A percentile compares a stretch with the other conserved stretches of the same genome.
Evolutionary conservation across 2,329 filamentous ascomycete species (phyloP).

Genomic region (Diplodia corticola): DNA sequence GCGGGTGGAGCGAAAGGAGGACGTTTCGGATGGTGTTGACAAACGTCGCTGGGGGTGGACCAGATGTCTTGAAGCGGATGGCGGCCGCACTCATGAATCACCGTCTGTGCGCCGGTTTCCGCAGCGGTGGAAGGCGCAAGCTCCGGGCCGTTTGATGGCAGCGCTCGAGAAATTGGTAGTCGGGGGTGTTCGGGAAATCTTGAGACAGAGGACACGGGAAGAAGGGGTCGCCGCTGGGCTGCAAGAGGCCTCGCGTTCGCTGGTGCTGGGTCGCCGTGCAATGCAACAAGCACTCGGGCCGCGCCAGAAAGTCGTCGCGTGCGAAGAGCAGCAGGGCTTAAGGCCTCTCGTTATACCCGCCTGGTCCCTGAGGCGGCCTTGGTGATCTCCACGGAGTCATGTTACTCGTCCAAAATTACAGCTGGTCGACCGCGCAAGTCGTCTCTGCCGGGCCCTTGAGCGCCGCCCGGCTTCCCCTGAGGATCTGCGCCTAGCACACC

Average conservation of each 20-base stretch:
- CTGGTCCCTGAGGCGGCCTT: slow-evolving; percentile 18
- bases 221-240: slow-evolving; percentile 14
- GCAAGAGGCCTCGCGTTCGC: slow-evolving; percentile 2
- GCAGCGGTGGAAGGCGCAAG: slow-evolving; percentile 5
- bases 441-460: slow-evolving; percentile 4
- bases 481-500: slow-evolving; percentile 15
- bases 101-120: slow-evolving; percentile 16
- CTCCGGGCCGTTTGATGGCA: background rate
- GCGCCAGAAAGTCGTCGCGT: background rate
- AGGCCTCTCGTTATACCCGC: slow-evolving; percentile 9
- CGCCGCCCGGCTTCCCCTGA: slow-evolving; percentile 12
- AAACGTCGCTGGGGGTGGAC: slow-evolving; percentile 18
- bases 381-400: slow-evolving; percentile 18
- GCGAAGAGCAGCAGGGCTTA: background rate
- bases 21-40: background rate
- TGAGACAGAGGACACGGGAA: slow-evolving; percentile 19
- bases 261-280: slow-evolving; percentile 1
- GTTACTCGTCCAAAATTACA: slow-evolving; percentile 1
- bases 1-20: slow-evolving; percentile 19
- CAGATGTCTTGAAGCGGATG: slow-evolving; percentile 21
- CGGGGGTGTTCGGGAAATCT: slow-evolving; percentile 14
- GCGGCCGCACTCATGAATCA: slow-evolving; percentile 16
- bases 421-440: background rate
- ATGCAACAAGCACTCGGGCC: background rate
- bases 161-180: slow-evolving; percentile 7